A percentile compares a stretch with the other conserved stretches of the same genome.
phyloP scores from a whole-genome alignment of 495 filamentous ascomycete species.

The Hypoxylon fragiforme region DNA sequence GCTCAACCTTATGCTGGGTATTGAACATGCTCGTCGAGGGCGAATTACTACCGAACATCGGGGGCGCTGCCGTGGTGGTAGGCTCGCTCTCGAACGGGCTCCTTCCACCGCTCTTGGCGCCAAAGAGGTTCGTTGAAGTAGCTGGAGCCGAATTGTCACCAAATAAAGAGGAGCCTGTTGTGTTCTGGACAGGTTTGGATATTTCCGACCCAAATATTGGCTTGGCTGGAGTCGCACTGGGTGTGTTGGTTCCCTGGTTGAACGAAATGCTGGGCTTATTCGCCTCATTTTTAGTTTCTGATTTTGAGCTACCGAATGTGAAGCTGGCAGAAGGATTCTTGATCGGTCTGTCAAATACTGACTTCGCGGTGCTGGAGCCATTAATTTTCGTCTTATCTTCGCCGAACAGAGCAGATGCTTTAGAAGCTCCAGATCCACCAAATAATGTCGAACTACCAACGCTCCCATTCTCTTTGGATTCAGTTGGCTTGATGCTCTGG shows the following conservation, averaged over 20 bases:
- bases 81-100: conserved; percentile 32
- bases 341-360: conserved; percentile 23
- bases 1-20: conserved; percentile 31
- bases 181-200: conserved; percentile 27
- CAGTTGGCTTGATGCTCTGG: background rate
- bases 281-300: conserved; percentile 1
- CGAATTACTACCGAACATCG: conserved; percentile 37
- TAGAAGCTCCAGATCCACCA: conserved; percentile 2
- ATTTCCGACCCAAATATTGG: conserved; percentile 37
- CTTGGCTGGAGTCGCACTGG: conserved; percentile 13
- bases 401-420: conserved; percentile 35
- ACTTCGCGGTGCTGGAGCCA: conserved; percentile 20
- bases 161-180: conserved; percentile 32
- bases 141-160: conserved; percentile 26
- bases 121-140: conserved; percentile 10
- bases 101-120: conserved; percentile 36
- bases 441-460: conserved; percentile 2
- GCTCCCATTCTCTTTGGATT: background rate
- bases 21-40: conserved; percentile 10
- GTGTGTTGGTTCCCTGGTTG: conserved; percentile 18
- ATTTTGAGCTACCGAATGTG: conserved; percentile 34
- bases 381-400: conserved; percentile 8
- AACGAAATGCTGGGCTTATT: conserved; percentile 5
- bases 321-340: conserved; percentile 39
- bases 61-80: conserved; percentile 6